These are phyloP conservation scores for Leccinum uliginosum DNA, from an alignment of 768 basidiomycete species.

Conservation along the genomic window DNA sequence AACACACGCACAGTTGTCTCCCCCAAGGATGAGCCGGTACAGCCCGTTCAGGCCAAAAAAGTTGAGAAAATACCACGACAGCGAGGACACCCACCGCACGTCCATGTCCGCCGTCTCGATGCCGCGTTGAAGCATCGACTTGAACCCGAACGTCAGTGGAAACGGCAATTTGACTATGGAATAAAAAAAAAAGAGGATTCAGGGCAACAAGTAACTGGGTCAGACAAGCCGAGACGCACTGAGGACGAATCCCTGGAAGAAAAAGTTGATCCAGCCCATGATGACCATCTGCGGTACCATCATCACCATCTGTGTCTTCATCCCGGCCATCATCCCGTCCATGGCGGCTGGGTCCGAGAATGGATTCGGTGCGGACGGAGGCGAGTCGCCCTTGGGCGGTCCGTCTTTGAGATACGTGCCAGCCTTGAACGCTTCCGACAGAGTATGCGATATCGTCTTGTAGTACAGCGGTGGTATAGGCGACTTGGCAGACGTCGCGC, in stretches of 20 bases:
- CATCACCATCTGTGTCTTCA: constrained; percentile 99
- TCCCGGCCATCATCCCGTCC: constrained; percentile 98
- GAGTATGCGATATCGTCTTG: constrained; percentile 67
- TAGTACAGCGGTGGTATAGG: constrained; percentile 75
- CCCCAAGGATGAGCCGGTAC: constrained; percentile 89
- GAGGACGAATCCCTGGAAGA: constrained; percentile 97
- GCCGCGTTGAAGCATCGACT: constrained; percentile 95
- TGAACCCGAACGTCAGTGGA: constrained; percentile 94
- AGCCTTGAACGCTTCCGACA: constrained; percentile 63
- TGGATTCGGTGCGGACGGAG: constrained; percentile 67
- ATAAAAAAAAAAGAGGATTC: background rate
- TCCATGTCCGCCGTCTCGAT: constrained; percentile 96
- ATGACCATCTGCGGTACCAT: constrained; percentile 98
- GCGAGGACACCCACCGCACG: constrained; percentile 97
- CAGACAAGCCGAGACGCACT: constrained; percentile 54
- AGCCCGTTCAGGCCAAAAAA: constrained; percentile 96
- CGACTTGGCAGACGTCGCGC: constrained; percentile 74
- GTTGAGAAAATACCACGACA: constrained; percentile 99
- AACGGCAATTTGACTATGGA: constrained; percentile 93
- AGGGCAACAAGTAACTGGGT: background rate
- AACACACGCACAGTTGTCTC: constrained; percentile 70
- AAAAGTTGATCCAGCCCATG: constrained; percentile 99
- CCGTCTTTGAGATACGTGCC: constrained; percentile 89
- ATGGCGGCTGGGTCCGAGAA: constrained; percentile 86
- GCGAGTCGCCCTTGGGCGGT: constrained; percentile 59